phyloP scores from a whole-genome alignment of 169 alveolate species.

The Plasmodium fragile region DNA sequence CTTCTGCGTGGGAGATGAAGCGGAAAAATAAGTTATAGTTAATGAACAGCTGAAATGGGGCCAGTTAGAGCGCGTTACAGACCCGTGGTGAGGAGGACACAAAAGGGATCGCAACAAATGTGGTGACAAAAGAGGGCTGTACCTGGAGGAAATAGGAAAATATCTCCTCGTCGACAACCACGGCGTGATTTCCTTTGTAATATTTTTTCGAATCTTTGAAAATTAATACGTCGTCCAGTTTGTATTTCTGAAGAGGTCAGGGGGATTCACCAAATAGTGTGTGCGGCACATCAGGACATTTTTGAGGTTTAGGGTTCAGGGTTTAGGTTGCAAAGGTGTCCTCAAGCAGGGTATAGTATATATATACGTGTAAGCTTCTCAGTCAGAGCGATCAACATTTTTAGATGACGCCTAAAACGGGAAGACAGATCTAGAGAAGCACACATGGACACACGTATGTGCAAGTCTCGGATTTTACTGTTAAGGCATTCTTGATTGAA shows the following conservation, averaged over 20 bases:
- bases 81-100: not conserved
- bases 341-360: not conserved
- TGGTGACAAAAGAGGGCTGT: not conserved
- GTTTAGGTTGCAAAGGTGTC: not conserved
- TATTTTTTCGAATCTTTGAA: slow-evolving; percentile 24
- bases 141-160: slow-evolving; percentile 48
- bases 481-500: slow-evolving; percentile 24
- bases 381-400: not conserved
- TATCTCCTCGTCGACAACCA: slow-evolving; percentile 33
- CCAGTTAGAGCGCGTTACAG: not conserved
- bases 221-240: slow-evolving; percentile 51
- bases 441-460: not conserved
- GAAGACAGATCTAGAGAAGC: not conserved
- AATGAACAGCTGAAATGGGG: not conserved
- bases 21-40: not conserved
- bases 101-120: not conserved
- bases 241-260: slow-evolving; percentile 29
- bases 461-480: slow-evolving; percentile 17
- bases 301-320: not conserved
- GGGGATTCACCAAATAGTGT: not conserved
- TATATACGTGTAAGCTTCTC: not conserved
- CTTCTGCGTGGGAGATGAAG: slow-evolving; percentile 6
- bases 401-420: not conserved
- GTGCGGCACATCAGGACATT: not conserved
- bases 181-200: slow-evolving; percentile 18